Evolutionary conservation across 768 basidiomycete genomes (phyloP), one percentile per base, ranked within the genome.

Genomic region (Russula griseocarnosa): DNA sequence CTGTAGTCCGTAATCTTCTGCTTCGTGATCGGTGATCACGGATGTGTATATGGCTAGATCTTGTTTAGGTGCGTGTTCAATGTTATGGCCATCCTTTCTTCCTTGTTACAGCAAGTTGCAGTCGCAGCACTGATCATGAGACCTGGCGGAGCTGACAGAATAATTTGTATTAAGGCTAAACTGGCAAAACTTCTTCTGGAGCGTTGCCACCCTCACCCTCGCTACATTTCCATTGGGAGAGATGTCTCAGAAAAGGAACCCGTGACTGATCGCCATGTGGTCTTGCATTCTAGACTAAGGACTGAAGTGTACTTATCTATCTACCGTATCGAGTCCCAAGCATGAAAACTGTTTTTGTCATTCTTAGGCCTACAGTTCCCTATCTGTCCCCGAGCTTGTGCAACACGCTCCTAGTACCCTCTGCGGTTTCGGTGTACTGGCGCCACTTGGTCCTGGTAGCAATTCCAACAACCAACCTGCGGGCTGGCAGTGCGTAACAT

Each of bases 401-500:
- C 18, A n/a, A 44, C 13, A n/a, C 22, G 10, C 18, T 34, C 14
- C 52, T 53, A 4, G 36, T 55, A 24, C 6, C 13, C 3, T 9
- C 38, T 20, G 9, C 26, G 5, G 26, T 42, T 40, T 26, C 18
- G 8, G 38, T 38, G 40, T 18, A 47, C 4, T 22, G 8, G 5
- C 40, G 40, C 40, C 55, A 40, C 54, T 40, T 55, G n/a, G 32
- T 53, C 38, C 40, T 55, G 38, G 55, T 42, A 18, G 18, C 26
- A 8, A 42, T 20, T 55, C 9, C 18, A n/a, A 8, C 18, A 55
- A n/a, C 28, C 18, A 18, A 52, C 30, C 20, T n/a, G 32, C 13
- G 32, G 32, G 18, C 14, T 38, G 14, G n/a, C 34, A 16, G n/a
- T 18, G 50, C 28, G 18, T 30, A 9, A 20, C 50, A 30, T 11